Percentiles rank a stretch among this genome's conserved stretches.
These are phyloP conservation scores for Volvox reticuliferus DNA, from an alignment of 139 green algal genomes.

Conservation along the genomic window DNA sequence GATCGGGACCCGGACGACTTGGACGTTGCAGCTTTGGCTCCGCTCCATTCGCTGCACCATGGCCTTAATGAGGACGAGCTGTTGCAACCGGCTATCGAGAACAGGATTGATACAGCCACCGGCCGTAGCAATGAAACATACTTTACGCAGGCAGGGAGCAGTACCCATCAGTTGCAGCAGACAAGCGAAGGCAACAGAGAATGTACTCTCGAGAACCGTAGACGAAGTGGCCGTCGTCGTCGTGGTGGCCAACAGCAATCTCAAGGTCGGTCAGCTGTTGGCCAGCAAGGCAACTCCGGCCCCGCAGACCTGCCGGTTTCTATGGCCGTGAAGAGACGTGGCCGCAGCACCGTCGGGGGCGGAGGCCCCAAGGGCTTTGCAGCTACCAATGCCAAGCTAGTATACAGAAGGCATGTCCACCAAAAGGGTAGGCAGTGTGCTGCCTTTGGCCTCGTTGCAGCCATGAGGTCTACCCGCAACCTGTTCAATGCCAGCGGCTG, in stretches of 20 bases:
- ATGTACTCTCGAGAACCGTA: background rate
- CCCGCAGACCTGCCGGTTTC: background rate
- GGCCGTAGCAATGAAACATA: background rate
- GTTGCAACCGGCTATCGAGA: background rate
- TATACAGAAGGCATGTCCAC: background rate
- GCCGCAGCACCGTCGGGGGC: slow-evolving; percentile 3
- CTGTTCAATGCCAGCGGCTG: background rate
- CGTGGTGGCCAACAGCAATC: background rate
- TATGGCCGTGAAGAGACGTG: background rate
- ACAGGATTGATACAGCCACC: background rate
- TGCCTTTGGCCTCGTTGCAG: background rate
- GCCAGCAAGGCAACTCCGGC: background rate
- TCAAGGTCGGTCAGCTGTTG: background rate
- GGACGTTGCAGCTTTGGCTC: background rate
- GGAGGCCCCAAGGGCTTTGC: slow-evolving; percentile 27
- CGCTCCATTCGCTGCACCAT: too few species aligned
- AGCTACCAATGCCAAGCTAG: background rate
- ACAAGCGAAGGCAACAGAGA: background rate
- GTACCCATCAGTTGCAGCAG: background rate
- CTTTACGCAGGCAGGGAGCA: background rate
- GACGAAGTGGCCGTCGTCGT: background rate
- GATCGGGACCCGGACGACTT: background rate
- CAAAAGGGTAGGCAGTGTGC: too few species aligned
- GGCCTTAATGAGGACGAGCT: background rate
- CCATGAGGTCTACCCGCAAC: background rate